Evolutionary conservation across 2,329 filamentous ascomycete species (phyloP), one percentile per base, ranked within the genome.

Genomic region (Davidsoniella neocaledoniae): DNA sequence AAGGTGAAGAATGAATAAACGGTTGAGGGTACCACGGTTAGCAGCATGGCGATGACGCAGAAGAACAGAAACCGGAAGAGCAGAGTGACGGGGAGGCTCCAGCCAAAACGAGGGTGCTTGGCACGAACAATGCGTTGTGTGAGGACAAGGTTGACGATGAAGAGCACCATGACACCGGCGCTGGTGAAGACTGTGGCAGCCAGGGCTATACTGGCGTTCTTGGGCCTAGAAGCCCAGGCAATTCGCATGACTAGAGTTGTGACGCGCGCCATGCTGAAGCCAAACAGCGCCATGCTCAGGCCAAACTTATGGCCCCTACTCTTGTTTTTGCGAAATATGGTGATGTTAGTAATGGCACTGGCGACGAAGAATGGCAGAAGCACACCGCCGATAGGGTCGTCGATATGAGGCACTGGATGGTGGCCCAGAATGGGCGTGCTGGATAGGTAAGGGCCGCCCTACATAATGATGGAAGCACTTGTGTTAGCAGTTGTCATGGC

Each of bases 131-230:
- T 71, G 43, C 86, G 78, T 63, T 86, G 83, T 0, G 80, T 66
- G 59, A 88, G 84, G 58, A 91, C 66, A 40, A 93, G 65, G 64
- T 94, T 91, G 63, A 86, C 67, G 57, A 90, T 65, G 63, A 84
- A 90, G 23, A 93, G 67, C 6, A 93, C 63, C 33, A 93, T 61
- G 14, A 87, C 77, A 40, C 85, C 86, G 0, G 82, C 79, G 42
- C 79, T 76, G 51, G 85, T 75, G 57, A 91, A 79, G 58, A 91
- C 74, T 55, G 70, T 70, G 3, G 83, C 76, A 6, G 80, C 77
- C 53, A 78, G 71, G 57, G 66, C 68, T 50, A 77, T 56, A 50
- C 60, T 57, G 47, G 64, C 53, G 57, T 67, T 62, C 49, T 42
- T 55, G 1, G 68, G 67, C 33, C 63, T 56, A 38, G 62, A 63